phyloP scores from a whole-genome alignment of 2,329 filamentous ascomycete genomes.

The Hyphodiscus sp. region DNA sequence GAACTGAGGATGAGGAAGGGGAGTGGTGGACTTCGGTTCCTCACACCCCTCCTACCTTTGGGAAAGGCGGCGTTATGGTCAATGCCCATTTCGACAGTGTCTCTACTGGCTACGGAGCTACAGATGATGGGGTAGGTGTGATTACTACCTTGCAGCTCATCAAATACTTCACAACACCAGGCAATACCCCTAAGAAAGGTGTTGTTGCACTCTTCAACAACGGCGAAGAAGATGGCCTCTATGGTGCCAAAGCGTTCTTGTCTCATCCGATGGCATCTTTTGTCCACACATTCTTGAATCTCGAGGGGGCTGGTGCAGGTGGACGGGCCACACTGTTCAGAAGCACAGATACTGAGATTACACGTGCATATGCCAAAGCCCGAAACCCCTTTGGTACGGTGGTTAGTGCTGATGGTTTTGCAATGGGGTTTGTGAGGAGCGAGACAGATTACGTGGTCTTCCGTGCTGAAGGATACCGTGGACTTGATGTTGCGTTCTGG shows the following conservation, averaged over 20 bases:
- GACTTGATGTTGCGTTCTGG: conserved; percentile 89
- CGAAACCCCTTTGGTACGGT: conserved; percentile 79
- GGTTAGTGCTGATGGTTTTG: conserved; percentile 77
- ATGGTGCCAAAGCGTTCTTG: conserved; percentile 79
- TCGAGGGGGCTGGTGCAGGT: conserved; percentile 91
- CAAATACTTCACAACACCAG: conserved; percentile 71
- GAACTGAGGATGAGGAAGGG: conserved; percentile 64
- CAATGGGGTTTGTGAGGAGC: conserved; percentile 69
- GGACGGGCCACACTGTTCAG: conserved; percentile 84
- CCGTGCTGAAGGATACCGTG: conserved; percentile 71
- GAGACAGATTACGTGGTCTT: conserved; percentile 89
- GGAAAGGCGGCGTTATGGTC: conserved; percentile 74
- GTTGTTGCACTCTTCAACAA: conserved; percentile 89
- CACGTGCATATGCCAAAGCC: conserved; percentile 65
- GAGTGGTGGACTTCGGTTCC: conserved; percentile 61
- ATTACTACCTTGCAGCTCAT: conserved; percentile 81
- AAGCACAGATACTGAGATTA: conserved; percentile 80
- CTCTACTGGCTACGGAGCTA: conserved; percentile 85
- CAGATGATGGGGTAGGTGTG: conserved; percentile 87
- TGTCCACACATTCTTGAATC: conserved; percentile 82
- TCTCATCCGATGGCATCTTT: conserved; percentile 76
- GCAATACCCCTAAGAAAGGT: conserved; percentile 68
- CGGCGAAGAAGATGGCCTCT: conserved; percentile 87
- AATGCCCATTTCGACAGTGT: conserved; percentile 92
- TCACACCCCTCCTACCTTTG: conserved; percentile 36